These are phyloP conservation scores for Dendrobium chrysotoxum DNA, from an alignment of 106 monocot genomes.

Conservation along the genomic window DNA sequence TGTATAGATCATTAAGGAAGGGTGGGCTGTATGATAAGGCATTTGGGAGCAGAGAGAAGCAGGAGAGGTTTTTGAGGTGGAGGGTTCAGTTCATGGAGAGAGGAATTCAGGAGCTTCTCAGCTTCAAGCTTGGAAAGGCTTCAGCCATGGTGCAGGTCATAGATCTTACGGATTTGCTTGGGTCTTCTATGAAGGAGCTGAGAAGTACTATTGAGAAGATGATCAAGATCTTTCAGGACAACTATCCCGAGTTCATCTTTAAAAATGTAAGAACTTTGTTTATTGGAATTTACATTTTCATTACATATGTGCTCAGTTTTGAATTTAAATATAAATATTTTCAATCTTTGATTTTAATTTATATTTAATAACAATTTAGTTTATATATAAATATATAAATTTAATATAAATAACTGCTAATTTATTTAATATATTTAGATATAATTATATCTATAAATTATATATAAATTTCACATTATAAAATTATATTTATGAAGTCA, in stretches of 20 bases:
- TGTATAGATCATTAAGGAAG: constrained; percentile 41
- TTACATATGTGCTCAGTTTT: too few relatives aligned
- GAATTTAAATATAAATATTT: too few relatives aligned
- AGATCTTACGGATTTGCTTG: constrained; percentile 33
- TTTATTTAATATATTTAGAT: too few relatives aligned
- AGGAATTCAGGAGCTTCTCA: constrained; percentile 33
- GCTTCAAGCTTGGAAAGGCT: constrained; percentile 32
- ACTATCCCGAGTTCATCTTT: constrained; percentile 45
- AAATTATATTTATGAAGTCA: too few relatives aligned
- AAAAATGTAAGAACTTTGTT: constrained; percentile 23
- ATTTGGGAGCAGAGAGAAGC: constrained; percentile 40
- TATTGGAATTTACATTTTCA: too few relatives aligned
- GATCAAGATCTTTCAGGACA: constrained; percentile 32
- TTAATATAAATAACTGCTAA: too few relatives aligned
- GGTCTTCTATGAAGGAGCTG: constrained; percentile 32
- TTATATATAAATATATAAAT: too few relatives aligned
- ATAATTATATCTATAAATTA: too few relatives aligned
- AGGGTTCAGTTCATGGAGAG: constrained; percentile 70
- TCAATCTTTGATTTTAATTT: too few relatives aligned
- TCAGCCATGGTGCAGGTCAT: constrained; percentile 32
- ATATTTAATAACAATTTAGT: too few relatives aligned
- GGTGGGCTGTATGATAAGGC: constrained; percentile 28
- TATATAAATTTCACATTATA: too few relatives aligned
- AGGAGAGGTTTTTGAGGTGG: constrained; percentile 63
- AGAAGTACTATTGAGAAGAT: constrained; percentile 14